Percentiles rank a stretch among this genome's conserved stretches.
Conservation (phyloP, 2,329 filamentous ascomycete species). For the Xylaria multiplex region DNA sequence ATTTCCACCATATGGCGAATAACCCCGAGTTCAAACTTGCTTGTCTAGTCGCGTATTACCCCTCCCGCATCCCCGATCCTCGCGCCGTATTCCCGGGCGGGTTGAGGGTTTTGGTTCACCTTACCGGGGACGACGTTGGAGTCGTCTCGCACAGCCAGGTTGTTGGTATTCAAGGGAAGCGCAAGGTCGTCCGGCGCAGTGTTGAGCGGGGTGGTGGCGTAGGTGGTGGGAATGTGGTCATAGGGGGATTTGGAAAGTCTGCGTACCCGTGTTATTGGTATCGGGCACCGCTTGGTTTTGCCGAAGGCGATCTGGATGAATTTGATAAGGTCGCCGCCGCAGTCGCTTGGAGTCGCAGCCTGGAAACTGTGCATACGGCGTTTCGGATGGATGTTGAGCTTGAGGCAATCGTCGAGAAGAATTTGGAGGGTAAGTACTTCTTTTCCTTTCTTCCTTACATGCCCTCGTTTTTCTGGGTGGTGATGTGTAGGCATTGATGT, state of each 20-base stretch:
- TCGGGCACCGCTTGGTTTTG: slow-evolving; percentile 70
- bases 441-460: background rate
- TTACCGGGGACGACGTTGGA: slow-evolving; percentile 54
- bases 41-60: slow-evolving; percentile 58
- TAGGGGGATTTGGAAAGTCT: slow-evolving; percentile 35
- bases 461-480: no score
- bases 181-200: slow-evolving; percentile 49
- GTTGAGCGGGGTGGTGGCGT: slow-evolving; percentile 53
- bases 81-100: slow-evolving; percentile 53
- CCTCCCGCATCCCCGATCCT: slow-evolving; percentile 56
- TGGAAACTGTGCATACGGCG: slow-evolving; percentile 67
- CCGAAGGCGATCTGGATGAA: slow-evolving; percentile 74
- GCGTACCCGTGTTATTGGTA: slow-evolving; percentile 56
- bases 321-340: slow-evolving; percentile 71
- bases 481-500: background rate
- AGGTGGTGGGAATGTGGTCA: slow-evolving; percentile 47
- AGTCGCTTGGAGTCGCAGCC: slow-evolving; percentile 75
- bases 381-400: slow-evolving; percentile 72
- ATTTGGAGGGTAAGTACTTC: slow-evolving; percentile 64
- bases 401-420: slow-evolving; percentile 72
- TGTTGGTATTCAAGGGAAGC: slow-evolving; percentile 58
- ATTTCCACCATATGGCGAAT: slow-evolving; percentile 57
- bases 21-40: slow-evolving; percentile 57
- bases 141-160: slow-evolving; percentile 56
- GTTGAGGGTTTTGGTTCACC: slow-evolving; percentile 54